phyloP scores from a whole-genome alignment of 192 early-diverging fungal genomes.

The Entomortierella beljakovae region DNA sequence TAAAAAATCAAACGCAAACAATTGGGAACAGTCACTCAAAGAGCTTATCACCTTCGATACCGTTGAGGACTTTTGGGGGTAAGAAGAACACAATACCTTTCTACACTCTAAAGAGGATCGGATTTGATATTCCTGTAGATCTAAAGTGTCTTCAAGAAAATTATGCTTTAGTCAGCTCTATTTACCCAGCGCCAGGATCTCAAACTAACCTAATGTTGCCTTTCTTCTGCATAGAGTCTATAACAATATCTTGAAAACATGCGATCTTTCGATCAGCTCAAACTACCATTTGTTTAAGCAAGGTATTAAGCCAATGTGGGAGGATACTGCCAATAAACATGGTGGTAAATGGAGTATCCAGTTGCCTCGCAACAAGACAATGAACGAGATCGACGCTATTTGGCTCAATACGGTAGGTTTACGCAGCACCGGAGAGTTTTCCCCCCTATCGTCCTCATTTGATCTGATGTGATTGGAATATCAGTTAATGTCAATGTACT shows the following conservation, averaged over 20 bases:
- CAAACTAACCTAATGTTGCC: slow-evolving; percentile 13
- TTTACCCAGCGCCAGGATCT: background rate
- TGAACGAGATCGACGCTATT: slow-evolving; percentile 79
- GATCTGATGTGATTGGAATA: slow-evolving; percentile 1
- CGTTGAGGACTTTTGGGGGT: slow-evolving; percentile 99
- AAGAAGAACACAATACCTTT: slow-evolving; percentile 25
- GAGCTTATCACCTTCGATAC: slow-evolving; percentile 89
- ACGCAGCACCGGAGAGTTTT: too few relatives aligned
- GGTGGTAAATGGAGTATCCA: slow-evolving; percentile 93
- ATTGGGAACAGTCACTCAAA: slow-evolving; percentile 90
- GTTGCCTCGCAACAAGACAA: slow-evolving; percentile 75
- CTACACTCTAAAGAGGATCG: too few relatives aligned
- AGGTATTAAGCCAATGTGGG: slow-evolving; percentile 94
- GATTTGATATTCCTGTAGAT: too few relatives aligned
- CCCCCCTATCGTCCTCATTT: background rate
- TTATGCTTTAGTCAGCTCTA: too few relatives aligned
- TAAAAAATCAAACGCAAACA: slow-evolving; percentile 78
- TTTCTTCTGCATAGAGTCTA: slow-evolving; percentile 60
- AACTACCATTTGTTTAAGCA: slow-evolving; percentile 97
- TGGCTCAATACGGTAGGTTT: slow-evolving; percentile 85
- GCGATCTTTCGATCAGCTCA: slow-evolving; percentile 76
- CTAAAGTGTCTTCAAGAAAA: too few relatives aligned
- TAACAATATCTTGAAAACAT: slow-evolving; percentile 87
- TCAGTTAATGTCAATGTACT: slow-evolving; percentile 3
- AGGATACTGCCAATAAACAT: slow-evolving; percentile 88